These are phyloP conservation scores for Hypoxylon fuscum DNA, from an alignment of 495 filamentous ascomycete genomes.

Conservation along the genomic window DNA sequence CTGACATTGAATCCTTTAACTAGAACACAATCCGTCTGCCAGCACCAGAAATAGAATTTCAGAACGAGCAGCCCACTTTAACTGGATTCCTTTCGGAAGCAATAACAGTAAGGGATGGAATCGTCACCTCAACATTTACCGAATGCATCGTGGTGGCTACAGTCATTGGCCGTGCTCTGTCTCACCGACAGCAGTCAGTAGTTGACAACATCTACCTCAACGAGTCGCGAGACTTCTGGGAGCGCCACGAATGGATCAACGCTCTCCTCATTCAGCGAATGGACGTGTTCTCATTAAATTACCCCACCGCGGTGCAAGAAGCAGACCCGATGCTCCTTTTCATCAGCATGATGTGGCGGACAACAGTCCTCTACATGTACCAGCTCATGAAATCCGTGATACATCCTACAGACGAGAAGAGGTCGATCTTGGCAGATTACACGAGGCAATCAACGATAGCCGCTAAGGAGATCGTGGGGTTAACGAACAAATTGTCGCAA, in stretches of 20 bases:
- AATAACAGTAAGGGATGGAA: constrained; percentile 43
- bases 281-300: constrained; percentile 44
- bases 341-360: constrained; percentile 55
- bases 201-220: constrained; percentile 37
- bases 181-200: constrained; percentile 51
- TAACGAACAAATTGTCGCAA: constrained; percentile 53
- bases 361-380: constrained; percentile 55
- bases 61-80: constrained; percentile 55
- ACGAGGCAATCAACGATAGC: constrained; percentile 49
- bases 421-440: constrained; percentile 41
- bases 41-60: constrained; percentile 59
- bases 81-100: constrained; percentile 56
- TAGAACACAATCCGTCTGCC: constrained; percentile 57
- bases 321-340: constrained; percentile 60
- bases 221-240: constrained; percentile 52
- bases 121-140: constrained; percentile 52
- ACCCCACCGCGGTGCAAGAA: constrained; percentile 46
- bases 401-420: constrained; percentile 35
- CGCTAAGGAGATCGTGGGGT: constrained; percentile 52
- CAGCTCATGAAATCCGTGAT: constrained; percentile 42
- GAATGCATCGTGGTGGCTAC: constrained; percentile 59
- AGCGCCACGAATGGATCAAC: constrained; percentile 60
- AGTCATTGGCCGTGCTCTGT: constrained; percentile 56
- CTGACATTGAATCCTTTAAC: constrained; percentile 29
- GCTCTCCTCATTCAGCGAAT: constrained; percentile 49